Evolutionary conservation across 441 rosid species (phyloP).

Genomic region (Pelargonium cotyledonis): DNA sequence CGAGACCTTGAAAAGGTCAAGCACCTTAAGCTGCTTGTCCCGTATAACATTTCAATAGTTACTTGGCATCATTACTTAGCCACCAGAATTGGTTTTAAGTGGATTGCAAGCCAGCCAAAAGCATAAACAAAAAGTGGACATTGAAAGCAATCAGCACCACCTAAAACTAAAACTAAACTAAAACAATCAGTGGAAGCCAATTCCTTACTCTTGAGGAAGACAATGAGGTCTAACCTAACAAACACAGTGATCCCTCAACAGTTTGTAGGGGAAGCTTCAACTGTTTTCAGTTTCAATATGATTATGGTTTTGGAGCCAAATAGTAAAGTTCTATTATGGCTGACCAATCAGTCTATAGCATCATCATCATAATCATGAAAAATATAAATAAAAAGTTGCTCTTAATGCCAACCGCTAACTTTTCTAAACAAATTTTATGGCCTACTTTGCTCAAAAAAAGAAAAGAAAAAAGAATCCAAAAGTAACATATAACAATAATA

Average conservation of each 20-base stretch:
- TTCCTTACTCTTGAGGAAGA: constrained; percentile 1
- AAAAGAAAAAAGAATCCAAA: neutral
- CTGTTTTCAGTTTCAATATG: neutral
- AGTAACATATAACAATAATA: neutral
- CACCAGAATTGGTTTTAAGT: neutral
- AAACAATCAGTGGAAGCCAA: neutral
- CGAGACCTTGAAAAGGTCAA: too few relatives aligned
- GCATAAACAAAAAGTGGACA: neutral
- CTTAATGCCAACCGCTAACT: neutral
- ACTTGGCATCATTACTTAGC: neutral
- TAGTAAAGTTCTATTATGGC: neutral
- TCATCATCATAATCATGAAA: neutral
- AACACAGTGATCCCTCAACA: constrained; percentile 5
- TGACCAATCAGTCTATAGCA: neutral
- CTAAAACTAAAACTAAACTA: neutral
- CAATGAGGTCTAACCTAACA: neutral
- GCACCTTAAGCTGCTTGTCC: too few relatives aligned
- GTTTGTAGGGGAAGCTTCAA: neutral
- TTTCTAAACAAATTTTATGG: neutral
- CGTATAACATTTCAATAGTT: too few relatives aligned
- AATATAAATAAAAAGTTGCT: neutral
- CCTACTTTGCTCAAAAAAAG: neutral
- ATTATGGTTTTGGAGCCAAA: neutral
- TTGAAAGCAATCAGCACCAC: neutral
- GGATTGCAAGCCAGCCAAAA: constrained; percentile 1